Conservation (phyloP, 2,329 filamentous ascomycete species). For the Penicillium sp. region DNA sequence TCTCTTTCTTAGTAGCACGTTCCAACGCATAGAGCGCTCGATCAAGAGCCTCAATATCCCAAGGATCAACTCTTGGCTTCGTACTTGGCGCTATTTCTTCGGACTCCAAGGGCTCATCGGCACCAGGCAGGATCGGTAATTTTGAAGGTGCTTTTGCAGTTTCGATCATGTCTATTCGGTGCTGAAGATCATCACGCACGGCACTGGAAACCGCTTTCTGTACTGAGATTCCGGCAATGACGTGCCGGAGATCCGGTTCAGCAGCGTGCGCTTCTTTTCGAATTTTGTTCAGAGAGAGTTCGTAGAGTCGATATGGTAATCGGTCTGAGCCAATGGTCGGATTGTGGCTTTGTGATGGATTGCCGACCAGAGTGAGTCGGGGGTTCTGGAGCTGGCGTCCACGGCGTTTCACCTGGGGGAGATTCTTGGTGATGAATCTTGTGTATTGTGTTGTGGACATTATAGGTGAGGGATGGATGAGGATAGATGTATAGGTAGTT, state of each 20-base stretch:
- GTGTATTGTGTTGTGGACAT: conserved; percentile 9
- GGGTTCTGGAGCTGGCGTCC: conserved; percentile 3
- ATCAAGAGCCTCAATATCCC: conserved; percentile 17
- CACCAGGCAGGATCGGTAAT: conserved; percentile 13
- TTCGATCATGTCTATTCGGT: conserved; percentile 16
- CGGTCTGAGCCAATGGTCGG: conserved; percentile 18
- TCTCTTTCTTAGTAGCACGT: conserved; percentile 12
- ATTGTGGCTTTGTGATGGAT: background rate
- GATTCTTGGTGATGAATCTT: background rate
- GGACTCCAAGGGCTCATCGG: conserved; percentile 12
- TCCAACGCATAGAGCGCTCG: conserved; percentile 18
- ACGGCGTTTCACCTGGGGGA: conserved; percentile 8
- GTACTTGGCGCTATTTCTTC: background rate
- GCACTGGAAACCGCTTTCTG: conserved; percentile 13
- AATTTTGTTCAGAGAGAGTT: conserved; percentile 24
- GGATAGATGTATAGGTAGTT: background rate
- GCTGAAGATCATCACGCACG: conserved; percentile 15
- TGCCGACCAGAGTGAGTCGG: conserved; percentile 1
- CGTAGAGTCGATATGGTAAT: conserved; percentile 22
- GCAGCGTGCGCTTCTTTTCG: conserved; percentile 21
- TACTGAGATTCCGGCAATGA: conserved; percentile 22
- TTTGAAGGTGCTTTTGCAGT: conserved; percentile 1
- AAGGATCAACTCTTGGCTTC: background rate
- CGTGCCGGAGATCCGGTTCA: conserved; percentile 21
- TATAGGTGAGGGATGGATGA: background rate